These are phyloP conservation scores for Xylariales sp. DNA, from an alignment of 2,329 filamentous ascomycete species.

Conservation along the genomic window DNA sequence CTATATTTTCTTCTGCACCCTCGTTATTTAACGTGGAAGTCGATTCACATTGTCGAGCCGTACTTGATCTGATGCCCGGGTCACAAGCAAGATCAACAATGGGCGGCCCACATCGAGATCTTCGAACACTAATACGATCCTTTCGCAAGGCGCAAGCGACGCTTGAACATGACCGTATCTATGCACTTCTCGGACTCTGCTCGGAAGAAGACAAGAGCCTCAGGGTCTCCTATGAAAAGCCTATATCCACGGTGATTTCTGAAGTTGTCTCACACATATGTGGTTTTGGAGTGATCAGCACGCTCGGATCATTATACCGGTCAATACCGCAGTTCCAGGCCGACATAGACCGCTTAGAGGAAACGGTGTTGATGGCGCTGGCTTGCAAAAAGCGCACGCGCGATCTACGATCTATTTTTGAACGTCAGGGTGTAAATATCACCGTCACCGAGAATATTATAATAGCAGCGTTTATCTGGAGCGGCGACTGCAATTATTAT, in stretches of 20 bases:
- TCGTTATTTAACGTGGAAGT: background rate
- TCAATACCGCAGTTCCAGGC: background rate
- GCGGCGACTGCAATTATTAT: no score
- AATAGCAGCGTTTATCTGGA: no score
- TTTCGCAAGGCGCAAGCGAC: constrained; percentile 12
- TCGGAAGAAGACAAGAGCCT: background rate
- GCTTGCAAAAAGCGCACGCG: no score
- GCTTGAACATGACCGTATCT: constrained; percentile 5
- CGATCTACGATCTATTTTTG: background rate
- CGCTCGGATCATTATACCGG: background rate
- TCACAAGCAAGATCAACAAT: background rate
- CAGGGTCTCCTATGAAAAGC: constrained; percentile 7
- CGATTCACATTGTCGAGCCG: constrained; percentile 3
- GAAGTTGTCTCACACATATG: background rate
- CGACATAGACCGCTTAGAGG: background rate
- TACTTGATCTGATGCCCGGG: constrained; percentile 21
- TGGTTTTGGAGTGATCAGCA: background rate
- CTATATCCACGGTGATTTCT: background rate
- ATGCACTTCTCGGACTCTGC: constrained; percentile 20
- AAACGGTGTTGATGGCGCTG: background rate
- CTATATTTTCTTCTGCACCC: background rate
- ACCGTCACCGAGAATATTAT: background rate
- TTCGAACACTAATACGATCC: background rate
- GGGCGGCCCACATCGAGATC: background rate
- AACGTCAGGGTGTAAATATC: background rate